A percentile compares a stretch with the other conserved stretches of the same genome.
Conservation (phyloP, 257 asterid genomes). For the Parsonsia alboflavescens region DNA sequence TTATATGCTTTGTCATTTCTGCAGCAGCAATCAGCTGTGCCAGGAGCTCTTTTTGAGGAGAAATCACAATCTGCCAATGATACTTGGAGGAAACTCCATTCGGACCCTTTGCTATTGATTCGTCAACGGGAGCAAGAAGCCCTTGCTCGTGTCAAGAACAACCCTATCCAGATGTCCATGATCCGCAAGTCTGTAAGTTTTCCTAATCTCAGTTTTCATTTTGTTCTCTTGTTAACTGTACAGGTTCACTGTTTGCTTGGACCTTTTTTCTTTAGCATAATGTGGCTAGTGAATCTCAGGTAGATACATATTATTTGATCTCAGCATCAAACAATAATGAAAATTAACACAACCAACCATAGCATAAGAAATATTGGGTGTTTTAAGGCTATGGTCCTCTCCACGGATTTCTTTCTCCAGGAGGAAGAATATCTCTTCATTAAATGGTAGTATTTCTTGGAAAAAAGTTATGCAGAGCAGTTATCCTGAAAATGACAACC, state of each 20-base stretch:
- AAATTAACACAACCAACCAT: neutral
- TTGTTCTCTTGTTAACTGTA: neutral
- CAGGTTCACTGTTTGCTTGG: neutral
- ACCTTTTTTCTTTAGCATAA: neutral
- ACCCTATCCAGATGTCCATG: constrained; percentile 93
- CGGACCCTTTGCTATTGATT: constrained; percentile 91
- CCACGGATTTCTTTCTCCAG: neutral
- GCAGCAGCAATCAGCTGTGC: constrained; percentile 46
- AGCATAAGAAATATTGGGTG: neutral
- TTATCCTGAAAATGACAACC: neutral
- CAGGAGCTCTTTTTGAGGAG: constrained; percentile 90
- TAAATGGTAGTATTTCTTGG: neutral
- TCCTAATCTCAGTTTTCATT: neutral
- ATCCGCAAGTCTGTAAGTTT: constrained; percentile 83
- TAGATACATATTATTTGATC: neutral
- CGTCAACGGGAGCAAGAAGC: constrained; percentile 96
- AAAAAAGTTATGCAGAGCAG: neutral
- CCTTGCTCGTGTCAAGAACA: constrained; percentile 84
- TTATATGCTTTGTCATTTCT: constrained; percentile 3
- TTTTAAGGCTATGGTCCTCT: neutral
- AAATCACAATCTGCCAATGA: constrained; percentile 92
- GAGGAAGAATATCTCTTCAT: neutral
- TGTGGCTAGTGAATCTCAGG: neutral
- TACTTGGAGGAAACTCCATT: constrained; percentile 95
- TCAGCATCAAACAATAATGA: neutral